Percentiles rank a stretch among this genome's conserved stretches.
Conservation (phyloP, 768 basidiomycete species). For the Mycena epipterygia region DNA sequence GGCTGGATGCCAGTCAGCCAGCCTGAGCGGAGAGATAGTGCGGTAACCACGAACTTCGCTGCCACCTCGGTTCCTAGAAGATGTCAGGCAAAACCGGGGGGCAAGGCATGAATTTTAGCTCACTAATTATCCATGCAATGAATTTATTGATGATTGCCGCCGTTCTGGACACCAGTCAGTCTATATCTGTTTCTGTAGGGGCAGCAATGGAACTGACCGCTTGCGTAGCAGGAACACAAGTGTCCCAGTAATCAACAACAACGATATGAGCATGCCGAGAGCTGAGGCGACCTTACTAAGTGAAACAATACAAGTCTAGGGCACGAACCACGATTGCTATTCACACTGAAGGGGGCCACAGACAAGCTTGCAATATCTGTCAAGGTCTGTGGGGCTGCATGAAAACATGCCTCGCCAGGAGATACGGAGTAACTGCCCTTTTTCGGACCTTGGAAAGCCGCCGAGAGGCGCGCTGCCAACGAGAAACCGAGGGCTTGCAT, state of each 20-base stretch:
- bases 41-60: not conserved
- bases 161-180: not conserved
- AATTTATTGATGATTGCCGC: not conserved
- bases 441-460: not conserved
- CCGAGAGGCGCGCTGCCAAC: not conserved
- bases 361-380: not conserved
- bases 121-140: not conserved
- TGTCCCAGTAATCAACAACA: not conserved
- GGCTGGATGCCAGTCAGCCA: not conserved
- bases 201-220: not conserved
- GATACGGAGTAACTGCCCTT: not conserved
- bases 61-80: not conserved
- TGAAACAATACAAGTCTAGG: constrained; percentile 1
- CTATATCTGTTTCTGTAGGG: not conserved
- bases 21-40: not conserved
- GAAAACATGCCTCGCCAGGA: not conserved
- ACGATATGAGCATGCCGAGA: not conserved
- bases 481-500: not conserved
- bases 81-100: not conserved
- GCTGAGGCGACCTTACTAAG: constrained; percentile 3
- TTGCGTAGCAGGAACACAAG: not conserved
- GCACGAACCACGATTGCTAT: constrained; percentile 1
- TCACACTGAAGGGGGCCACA: not conserved
- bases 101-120: not conserved
- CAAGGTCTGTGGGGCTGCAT: not conserved